A percentile compares a stretch with the other conserved stretches of the same genome.
Evolutionary conservation across 2,329 filamentous ascomycete species (phyloP).

Genomic region (Penicillium paneum): DNA sequence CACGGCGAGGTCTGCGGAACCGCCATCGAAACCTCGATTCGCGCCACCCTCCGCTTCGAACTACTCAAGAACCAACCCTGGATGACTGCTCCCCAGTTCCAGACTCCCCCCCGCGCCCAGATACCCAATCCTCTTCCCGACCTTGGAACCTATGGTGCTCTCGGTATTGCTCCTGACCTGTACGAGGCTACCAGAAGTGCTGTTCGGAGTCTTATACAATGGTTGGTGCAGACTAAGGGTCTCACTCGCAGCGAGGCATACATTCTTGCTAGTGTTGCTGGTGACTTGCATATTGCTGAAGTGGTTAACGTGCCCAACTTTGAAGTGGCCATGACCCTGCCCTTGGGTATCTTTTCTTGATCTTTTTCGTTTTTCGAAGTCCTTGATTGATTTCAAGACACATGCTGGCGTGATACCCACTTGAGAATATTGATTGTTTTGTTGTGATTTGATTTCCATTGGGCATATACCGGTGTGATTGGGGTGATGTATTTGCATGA

Average conservation of each 20-base stretch:
- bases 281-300: slow-evolving; percentile 52
- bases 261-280: slow-evolving; percentile 52
- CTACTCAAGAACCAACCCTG: slow-evolving; percentile 48
- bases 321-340: slow-evolving; percentile 50
- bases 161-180: slow-evolving; percentile 50
- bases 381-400: background rate
- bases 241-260: slow-evolving; percentile 50
- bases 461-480: slow-evolving; percentile 9
- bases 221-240: slow-evolving; percentile 48
- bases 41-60: slow-evolving; percentile 49
- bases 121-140: slow-evolving; percentile 26
- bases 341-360: slow-evolving; percentile 47
- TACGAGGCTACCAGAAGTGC: slow-evolving; percentile 51
- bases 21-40: slow-evolving; percentile 56
- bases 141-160: slow-evolving; percentile 46
- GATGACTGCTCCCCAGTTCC: slow-evolving; percentile 50
- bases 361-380: slow-evolving; percentile 43
- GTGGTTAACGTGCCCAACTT: slow-evolving; percentile 56
- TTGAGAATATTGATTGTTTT: slow-evolving; percentile 2
- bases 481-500: slow-evolving; percentile 7
- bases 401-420: slow-evolving; percentile 20
- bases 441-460: slow-evolving; percentile 6
- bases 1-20: slow-evolving; percentile 56
- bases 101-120: slow-evolving; percentile 34
- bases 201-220: slow-evolving; percentile 48